Percentiles rank a stretch among this genome's conserved stretches.
Conservation (phyloP, 2,329 filamentous ascomycete genomes). For the Fusarium citri region DNA sequence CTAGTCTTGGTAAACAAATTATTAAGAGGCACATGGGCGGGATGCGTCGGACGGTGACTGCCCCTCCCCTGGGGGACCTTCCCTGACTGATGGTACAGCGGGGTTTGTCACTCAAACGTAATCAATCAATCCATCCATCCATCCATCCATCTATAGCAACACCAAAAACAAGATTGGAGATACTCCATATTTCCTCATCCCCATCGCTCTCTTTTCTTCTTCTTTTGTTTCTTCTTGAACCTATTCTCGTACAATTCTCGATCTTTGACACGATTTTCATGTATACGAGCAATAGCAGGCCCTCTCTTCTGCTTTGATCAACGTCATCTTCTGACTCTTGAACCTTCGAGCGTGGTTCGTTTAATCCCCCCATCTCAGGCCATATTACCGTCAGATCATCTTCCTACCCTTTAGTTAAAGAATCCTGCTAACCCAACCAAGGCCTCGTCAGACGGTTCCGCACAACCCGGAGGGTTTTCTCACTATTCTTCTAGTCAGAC, state of each 20-base stretch:
- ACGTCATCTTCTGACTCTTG: not conserved
- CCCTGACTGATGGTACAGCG: constrained; percentile 18
- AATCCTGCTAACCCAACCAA: constrained; percentile 1
- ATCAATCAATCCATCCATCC: not conserved
- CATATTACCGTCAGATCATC: constrained; percentile 31
- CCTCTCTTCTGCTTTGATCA: not conserved
- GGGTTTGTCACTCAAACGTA: constrained; percentile 37
- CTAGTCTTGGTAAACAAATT: not conserved
- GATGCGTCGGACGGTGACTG: not conserved
- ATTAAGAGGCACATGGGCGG: constrained; percentile 6
- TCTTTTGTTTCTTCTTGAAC: not conserved
- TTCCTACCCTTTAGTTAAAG: not conserved
- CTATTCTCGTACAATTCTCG: not conserved
- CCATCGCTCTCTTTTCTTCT: not conserved
- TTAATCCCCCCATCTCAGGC: constrained; percentile 15
- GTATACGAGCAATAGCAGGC: not conserved
- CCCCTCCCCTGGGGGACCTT: constrained; percentile 10
- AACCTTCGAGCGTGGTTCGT: constrained; percentile 1
- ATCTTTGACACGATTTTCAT: not conserved
- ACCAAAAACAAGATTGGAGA: constrained; percentile 28
- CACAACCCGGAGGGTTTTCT: not conserved
- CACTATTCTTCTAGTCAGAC: not conserved
- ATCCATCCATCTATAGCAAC: constrained; percentile 21
- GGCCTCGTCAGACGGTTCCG: not conserved
- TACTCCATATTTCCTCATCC: constrained; percentile 7